Evolutionary conservation across 257 asterid species (phyloP).

Genomic region (Solanum chiquidenum): DNA sequence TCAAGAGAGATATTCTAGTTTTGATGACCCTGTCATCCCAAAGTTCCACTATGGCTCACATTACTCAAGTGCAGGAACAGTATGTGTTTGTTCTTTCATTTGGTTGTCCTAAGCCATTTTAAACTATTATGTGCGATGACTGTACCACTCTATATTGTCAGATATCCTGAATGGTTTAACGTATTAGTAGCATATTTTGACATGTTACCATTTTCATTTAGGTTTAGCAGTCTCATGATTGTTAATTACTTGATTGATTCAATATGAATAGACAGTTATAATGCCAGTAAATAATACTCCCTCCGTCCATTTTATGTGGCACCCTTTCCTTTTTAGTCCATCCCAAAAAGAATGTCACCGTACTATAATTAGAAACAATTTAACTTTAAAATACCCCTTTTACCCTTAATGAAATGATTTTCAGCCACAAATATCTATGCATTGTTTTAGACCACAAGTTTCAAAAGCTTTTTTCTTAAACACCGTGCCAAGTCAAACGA

Average conservation of each 20-base stretch:
- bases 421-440: background rate
- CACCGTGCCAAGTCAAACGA: background rate
- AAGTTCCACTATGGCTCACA: conserved; percentile 98
- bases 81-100: conserved; percentile 27
- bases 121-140: background rate
- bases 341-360: background rate
- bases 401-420: background rate
- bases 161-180: background rate
- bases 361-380: background rate
- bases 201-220: background rate
- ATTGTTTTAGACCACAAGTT: background rate
- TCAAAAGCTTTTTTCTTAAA: background rate
- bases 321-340: background rate
- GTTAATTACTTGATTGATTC: background rate
- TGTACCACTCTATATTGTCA: background rate
- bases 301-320: background rate
- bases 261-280: background rate
- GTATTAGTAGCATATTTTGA: background rate
- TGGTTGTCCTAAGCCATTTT: background rate
- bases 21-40: conserved; percentile 92
- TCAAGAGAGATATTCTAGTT: conserved; percentile 92
- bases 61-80: conserved; percentile 98
- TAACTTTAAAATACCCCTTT: background rate
- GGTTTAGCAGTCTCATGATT: background rate
- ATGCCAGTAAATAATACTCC: background rate